Evolutionary conservation across 768 basidiomycete species (phyloP).

Genomic region (Termitomyces sp.): DNA sequence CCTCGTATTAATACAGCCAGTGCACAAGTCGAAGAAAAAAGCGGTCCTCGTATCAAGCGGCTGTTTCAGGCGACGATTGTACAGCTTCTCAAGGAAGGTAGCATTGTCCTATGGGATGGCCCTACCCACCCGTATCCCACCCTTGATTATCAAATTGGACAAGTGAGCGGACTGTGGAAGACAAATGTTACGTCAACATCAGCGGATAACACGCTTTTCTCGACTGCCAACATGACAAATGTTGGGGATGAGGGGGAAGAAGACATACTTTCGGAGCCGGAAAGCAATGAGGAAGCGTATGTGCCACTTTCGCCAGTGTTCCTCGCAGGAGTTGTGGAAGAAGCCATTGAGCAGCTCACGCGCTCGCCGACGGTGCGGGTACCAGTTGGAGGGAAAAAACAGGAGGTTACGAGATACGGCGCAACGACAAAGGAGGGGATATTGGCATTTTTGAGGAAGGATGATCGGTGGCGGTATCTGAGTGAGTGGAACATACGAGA

Average conservation of each 20-base stretch:
- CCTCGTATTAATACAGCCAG: background rate
- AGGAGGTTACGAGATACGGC: constrained; percentile 10
- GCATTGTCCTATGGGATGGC: constrained; percentile 70
- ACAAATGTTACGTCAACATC: constrained; percentile 23
- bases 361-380: background rate
- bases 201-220: constrained; percentile 27
- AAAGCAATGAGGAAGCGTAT: constrained; percentile 59
- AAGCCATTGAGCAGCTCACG: constrained; percentile 35
- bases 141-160: constrained; percentile 5
- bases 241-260: constrained; percentile 33
- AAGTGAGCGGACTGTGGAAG: constrained; percentile 47
- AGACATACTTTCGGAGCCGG: constrained; percentile 56
- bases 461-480: constrained; percentile 62
- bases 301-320: constrained; percentile 51
- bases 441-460: constrained; percentile 39
- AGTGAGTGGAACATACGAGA: constrained; percentile 63
- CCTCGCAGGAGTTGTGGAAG: constrained; percentile 42
- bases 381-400: constrained; percentile 7
- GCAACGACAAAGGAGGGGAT: constrained; percentile 41
- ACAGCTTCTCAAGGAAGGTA: constrained; percentile 66
- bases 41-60: constrained; percentile 52
- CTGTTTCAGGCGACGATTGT: constrained; percentile 64
- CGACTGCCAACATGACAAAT: constrained; percentile 13
- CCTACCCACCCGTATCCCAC: constrained; percentile 35
- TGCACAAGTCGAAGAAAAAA: constrained; percentile 18